Evolutionary conservation across 345 rosid genomes (phyloP).

Genomic region (Rhodomyrtus tomentosa): DNA sequence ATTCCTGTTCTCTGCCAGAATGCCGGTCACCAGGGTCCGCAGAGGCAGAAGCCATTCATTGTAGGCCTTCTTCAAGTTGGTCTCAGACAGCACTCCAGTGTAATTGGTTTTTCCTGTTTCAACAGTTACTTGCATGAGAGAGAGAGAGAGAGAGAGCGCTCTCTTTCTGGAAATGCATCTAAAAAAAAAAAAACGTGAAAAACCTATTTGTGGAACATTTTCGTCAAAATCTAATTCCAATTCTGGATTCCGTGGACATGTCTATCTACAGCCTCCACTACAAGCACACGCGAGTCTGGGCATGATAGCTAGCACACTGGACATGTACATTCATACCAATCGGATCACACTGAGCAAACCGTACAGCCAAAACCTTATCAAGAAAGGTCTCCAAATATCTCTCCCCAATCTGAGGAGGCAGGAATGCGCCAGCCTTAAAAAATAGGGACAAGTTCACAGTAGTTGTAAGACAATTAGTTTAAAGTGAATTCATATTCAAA

Average conservation of each 20-base stretch:
- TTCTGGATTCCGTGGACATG: not conserved
- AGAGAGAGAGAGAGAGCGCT: not conserved
- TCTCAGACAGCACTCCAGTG: conserved; percentile 36
- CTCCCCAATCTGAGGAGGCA: not conserved
- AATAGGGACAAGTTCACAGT: not conserved
- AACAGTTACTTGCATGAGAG: not conserved
- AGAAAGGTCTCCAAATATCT: not conserved
- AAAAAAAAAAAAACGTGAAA: not conserved
- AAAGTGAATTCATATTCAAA: not conserved
- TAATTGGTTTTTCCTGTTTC: conserved; percentile 36
- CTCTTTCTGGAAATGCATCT: not conserved
- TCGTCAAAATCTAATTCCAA: not conserved
- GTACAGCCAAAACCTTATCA: not conserved
- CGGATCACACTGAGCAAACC: not conserved
- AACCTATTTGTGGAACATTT: not conserved
- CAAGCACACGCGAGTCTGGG: not conserved
- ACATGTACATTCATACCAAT: not conserved
- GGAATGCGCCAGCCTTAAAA: not conserved
- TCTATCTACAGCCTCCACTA: not conserved
- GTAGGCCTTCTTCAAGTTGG: conserved; percentile 47
- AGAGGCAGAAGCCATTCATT: conserved; percentile 87
- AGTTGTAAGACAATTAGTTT: not conserved
- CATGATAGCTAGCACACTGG: not conserved
- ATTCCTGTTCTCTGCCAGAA: conserved; percentile 28
- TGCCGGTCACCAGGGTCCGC: conserved; percentile 38